phyloP scores from a whole-genome alignment of 1,139 yeast genomes.

The Pichia sp. region DNA sequence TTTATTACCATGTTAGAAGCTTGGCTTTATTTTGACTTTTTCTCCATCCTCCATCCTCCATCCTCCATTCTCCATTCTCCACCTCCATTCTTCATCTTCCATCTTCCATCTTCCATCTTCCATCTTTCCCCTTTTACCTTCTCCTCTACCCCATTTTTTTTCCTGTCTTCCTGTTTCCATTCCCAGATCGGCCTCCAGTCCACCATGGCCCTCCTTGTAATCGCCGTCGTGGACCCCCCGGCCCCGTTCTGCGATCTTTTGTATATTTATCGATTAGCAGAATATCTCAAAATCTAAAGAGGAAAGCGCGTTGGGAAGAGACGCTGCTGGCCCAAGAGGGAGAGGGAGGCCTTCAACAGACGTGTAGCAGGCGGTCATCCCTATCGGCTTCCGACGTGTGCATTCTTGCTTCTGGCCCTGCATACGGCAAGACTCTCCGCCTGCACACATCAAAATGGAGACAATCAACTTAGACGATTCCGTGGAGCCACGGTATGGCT shows the following conservation, averaged over 20 bases:
- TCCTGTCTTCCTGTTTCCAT: neutral
- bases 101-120: neutral
- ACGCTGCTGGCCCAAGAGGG: too few species aligned
- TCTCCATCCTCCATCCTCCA: neutral
- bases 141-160: neutral
- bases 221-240: neutral
- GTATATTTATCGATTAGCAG: neutral
- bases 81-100: neutral
- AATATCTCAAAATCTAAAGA: neutral
- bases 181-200: neutral
- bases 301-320: neutral
- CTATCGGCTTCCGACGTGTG: too few species aligned
- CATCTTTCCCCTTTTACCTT: neutral
- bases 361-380: too few species aligned
- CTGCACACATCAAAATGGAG: constrained; percentile 21
- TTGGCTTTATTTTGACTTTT: neutral
- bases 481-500: constrained; percentile 21
- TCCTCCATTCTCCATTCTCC: neutral
- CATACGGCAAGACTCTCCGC: too few species aligned
- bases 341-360: too few species aligned
- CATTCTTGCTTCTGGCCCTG: too few species aligned
- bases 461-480: constrained; percentile 30
- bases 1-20: constrained; percentile 1
- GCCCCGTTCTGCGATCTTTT: neutral
- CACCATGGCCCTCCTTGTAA: neutral